Evolutionary conservation across 2,329 filamentous ascomycete genomes (phyloP).

Genomic region (Penicillium sp.): DNA sequence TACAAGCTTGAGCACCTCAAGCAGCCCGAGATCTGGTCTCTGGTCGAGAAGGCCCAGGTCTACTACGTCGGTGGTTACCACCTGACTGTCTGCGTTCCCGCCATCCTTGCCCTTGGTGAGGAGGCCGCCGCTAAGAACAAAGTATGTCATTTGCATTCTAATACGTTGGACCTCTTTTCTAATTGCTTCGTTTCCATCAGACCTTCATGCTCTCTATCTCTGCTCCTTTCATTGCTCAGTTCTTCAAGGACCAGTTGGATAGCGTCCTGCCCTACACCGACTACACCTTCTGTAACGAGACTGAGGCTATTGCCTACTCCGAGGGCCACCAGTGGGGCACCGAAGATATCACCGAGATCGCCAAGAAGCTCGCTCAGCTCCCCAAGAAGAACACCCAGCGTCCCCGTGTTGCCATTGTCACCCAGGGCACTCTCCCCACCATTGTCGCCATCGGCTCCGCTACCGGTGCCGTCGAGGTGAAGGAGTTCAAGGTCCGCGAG

Average conservation of each 20-base stretch:
- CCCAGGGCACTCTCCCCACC: constrained; percentile 90
- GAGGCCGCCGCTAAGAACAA: constrained; percentile 90
- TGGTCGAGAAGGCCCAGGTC: constrained; percentile 82
- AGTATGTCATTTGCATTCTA: constrained; percentile 41
- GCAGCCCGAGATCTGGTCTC: constrained; percentile 83
- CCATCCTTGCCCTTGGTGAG: constrained; percentile 84
- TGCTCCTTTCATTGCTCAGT: constrained; percentile 92
- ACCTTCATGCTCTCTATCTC: constrained; percentile 86
- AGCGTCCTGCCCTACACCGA: constrained; percentile 87
- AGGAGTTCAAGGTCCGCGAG: constrained; percentile 76
- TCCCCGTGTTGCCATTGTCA: constrained; percentile 84
- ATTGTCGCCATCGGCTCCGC: constrained; percentile 73
- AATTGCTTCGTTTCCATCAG: constrained; percentile 33
- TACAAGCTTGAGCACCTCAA: constrained; percentile 95
- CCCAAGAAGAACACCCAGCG: constrained; percentile 89
- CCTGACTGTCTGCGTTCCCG: constrained; percentile 90
- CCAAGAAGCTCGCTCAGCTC: constrained; percentile 77
- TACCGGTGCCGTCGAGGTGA: constrained; percentile 63
- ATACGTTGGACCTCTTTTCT: neutral
- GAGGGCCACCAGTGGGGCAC: constrained; percentile 73
- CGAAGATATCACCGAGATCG: constrained; percentile 80
- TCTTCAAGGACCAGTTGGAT: constrained; percentile 96
- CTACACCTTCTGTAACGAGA: constrained; percentile 95
- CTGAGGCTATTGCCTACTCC: constrained; percentile 85
- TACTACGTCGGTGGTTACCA: constrained; percentile 97